phyloP scores from a whole-genome alignment of 345 rosid species.

The Acer saccharum region DNA sequence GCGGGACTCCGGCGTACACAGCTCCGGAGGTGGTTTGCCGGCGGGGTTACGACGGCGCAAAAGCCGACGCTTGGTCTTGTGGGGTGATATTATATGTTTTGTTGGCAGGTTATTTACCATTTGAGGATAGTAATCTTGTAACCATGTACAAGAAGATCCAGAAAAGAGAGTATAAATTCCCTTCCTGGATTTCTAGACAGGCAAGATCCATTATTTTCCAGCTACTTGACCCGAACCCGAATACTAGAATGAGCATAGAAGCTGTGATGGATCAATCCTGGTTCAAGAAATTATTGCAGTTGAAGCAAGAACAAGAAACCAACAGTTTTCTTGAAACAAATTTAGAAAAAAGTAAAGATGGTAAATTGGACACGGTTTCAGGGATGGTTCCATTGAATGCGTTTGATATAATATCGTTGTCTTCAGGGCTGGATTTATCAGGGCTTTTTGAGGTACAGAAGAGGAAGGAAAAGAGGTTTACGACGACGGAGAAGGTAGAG shows the following conservation, averaged over 20 bases:
- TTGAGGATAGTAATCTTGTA: conserved; percentile 54
- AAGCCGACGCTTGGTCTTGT: conserved; percentile 91
- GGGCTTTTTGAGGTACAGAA: conserved; percentile 52
- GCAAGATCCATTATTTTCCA: conserved; percentile 51
- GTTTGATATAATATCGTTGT: conserved; percentile 72
- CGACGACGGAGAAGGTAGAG: conserved; percentile 48
- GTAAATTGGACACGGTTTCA: conserved; percentile 11
- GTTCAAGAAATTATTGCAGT: conserved; percentile 48
- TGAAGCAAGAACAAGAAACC: conserved; percentile 26
- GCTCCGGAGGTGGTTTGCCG: conserved; percentile 75
- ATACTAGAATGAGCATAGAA: conserved; percentile 62
- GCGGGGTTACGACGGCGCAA: conserved; percentile 63
- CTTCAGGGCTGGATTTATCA: conserved; percentile 72
- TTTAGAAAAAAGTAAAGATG: neutral
- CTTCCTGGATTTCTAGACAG: conserved; percentile 53
- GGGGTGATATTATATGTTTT: conserved; percentile 74
- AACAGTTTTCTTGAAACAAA: conserved; percentile 20
- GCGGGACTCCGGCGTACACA: conserved; percentile 77
- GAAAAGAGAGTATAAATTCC: conserved; percentile 56
- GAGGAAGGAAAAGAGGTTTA: conserved; percentile 64
- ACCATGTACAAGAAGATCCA: conserved; percentile 61
- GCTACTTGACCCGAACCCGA: conserved; percentile 83
- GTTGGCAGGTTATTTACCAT: conserved; percentile 63
- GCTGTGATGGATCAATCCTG: conserved; percentile 48
- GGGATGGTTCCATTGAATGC: conserved; percentile 43